Evolutionary conservation across 495 filamentous ascomycete genomes (phyloP), one percentile per base, ranked within the genome.

Genomic region (Neurospora sp.): DNA sequence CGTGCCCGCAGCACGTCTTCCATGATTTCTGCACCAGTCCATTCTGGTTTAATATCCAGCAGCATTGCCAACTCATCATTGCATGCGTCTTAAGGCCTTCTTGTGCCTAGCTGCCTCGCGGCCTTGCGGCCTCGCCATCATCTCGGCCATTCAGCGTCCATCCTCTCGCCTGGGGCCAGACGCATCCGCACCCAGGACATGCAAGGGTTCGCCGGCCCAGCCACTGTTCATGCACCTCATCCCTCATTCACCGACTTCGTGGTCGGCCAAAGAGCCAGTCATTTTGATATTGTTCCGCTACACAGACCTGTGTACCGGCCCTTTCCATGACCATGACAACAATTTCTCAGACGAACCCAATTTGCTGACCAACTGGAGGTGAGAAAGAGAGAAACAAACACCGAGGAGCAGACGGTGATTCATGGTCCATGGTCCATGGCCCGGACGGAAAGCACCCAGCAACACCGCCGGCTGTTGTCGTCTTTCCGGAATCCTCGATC

Each of bases 61-160:
- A 80, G 89, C 88, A 88, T 81, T 93, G 92, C 90, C 92, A 94
- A 89, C 92, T 93, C 92, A 94, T 93, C 91, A 91, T 83, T 92
- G 91, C 92, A 91, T 93, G 87, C 86, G 84, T 84, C 83, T 85
- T 82, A 82, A 84, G 84, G 84, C 83, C 84, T 84, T 82, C 82
- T 82, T 85, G 82, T 83, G 82, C 85, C 84, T 85, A 83, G 84
- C 81, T 77, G 79, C 79, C 79, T 79, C 76, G 78, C 76, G 74
- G 48, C 74, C 72, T 66, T 59, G 70, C 42, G 79, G 78, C 79
- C 79, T 83, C 80, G 78, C 77, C 61, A 72, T 74, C 73, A 3
- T 75, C 69, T 78, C 76, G 41, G 53, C 81, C 80, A 81, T 75
- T 82, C 78, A 83, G 53, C 79, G 73, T 10, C 74, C 71, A 66